Conservation (phyloP, 495 filamentous ascomycete species). For the Penicillium bovifimosum region DNA sequence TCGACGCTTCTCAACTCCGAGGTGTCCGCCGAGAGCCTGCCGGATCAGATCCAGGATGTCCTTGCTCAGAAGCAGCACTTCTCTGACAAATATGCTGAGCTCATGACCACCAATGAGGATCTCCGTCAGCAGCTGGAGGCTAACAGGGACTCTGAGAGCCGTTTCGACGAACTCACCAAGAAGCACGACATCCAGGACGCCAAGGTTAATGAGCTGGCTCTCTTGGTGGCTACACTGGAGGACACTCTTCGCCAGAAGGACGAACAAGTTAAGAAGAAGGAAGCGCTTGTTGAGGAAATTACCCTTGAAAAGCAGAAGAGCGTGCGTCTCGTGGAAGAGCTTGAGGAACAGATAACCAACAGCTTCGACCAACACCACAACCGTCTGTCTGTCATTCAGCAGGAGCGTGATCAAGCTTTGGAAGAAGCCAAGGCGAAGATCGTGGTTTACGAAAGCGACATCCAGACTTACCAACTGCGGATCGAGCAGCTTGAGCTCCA, state of each 20-base stretch:
- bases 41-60: constrained; percentile 45
- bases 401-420: constrained; percentile 46
- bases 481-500: constrained; percentile 50
- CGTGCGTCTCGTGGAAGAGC: constrained; percentile 83
- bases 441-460: constrained; percentile 43
- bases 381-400: constrained; percentile 64
- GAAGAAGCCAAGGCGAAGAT: constrained; percentile 45
- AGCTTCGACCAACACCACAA: constrained; percentile 94
- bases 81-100: constrained; percentile 41
- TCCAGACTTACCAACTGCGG: constrained; percentile 46
- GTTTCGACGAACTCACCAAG: constrained; percentile 33
- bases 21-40: constrained; percentile 38
- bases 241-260: constrained; percentile 63
- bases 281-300: constrained; percentile 53
- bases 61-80: constrained; percentile 41
- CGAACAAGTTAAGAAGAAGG: constrained; percentile 67
- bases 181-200: constrained; percentile 34
- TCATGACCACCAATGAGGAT: constrained; percentile 39
- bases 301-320: constrained; percentile 71
- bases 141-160: constrained; percentile 34
- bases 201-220: constrained; percentile 46
- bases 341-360: constrained; percentile 92
- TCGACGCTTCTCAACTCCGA: constrained; percentile 48
- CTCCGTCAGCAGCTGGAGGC: constrained; percentile 53
- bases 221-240: constrained; percentile 51